Conservation (phyloP, 192 early-diverging fungal species). For the Spizellomyces punctatus region DNA sequence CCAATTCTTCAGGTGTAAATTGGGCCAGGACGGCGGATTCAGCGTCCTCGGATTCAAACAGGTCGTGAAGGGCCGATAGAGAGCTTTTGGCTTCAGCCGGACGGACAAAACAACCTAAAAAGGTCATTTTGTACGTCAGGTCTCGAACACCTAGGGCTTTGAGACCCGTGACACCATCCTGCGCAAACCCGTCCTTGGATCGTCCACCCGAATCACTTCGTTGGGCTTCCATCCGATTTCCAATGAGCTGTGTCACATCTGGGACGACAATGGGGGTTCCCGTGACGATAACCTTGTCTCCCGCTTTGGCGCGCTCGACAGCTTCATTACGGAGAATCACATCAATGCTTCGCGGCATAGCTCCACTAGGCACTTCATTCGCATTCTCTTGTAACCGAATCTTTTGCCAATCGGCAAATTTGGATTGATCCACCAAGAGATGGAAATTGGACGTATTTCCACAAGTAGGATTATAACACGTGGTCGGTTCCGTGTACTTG, state of each 20-base stretch:
- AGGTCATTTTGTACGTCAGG: conserved; percentile 89
- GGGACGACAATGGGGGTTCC: conserved; percentile 92
- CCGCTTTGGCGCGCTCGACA: conserved; percentile 94
- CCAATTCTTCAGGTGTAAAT: conserved; percentile 73
- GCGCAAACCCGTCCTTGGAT: conserved; percentile 58
- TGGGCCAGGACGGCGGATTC: conserved; percentile 54
- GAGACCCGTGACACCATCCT: conserved; percentile 82
- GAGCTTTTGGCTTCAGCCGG: conserved; percentile 51
- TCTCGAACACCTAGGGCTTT: conserved; percentile 89
- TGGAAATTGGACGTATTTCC: conserved; percentile 80
- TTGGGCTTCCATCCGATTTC: conserved; percentile 57
- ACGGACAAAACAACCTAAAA: conserved; percentile 82
- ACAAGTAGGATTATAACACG: conserved; percentile 82
- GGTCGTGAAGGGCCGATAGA: conserved; percentile 59
- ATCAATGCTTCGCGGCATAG: conserved; percentile 95
- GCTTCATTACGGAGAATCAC: conserved; percentile 91
- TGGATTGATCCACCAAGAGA: conserved; percentile 78
- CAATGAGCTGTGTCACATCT: conserved; percentile 82
- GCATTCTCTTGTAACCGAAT: conserved; percentile 95
- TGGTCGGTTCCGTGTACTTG: conserved; percentile 89
- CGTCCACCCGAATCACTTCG: conserved; percentile 48
- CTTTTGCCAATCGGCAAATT: conserved; percentile 97
- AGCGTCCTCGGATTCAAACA: conserved; percentile 61
- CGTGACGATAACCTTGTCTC: conserved; percentile 87
- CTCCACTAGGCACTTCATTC: conserved; percentile 93